phyloP scores from a whole-genome alignment of 2,329 filamentous ascomycete species.

The Tympanopsis confertula region DNA sequence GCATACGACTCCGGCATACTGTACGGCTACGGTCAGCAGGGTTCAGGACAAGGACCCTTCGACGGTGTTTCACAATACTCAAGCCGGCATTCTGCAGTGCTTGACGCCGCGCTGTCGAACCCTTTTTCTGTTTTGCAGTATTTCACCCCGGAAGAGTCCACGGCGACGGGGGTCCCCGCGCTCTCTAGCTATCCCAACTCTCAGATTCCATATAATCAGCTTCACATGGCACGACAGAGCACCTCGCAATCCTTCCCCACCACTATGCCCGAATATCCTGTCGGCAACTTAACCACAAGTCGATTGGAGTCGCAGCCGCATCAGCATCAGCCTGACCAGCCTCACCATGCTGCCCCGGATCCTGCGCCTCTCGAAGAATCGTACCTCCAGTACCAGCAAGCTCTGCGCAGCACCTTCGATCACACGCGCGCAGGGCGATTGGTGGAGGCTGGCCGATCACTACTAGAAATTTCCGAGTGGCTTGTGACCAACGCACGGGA shows the following conservation, averaged over 20 bases:
- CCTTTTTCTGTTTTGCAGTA: conserved; percentile 12
- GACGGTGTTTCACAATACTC: conserved; percentile 10
- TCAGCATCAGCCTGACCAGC: conserved; percentile 9
- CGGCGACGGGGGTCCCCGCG: conserved; percentile 4
- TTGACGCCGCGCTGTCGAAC: conserved; percentile 11
- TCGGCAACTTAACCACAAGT: conserved; percentile 7
- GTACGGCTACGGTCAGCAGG: background rate
- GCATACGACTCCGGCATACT: background rate
- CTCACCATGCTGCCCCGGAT: conserved; percentile 2
- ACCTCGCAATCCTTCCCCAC: conserved; percentile 9
- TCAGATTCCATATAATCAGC: background rate
- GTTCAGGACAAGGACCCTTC: conserved; percentile 4
- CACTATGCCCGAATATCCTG: conserved; percentile 10
- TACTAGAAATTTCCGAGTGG: conserved; percentile 50
- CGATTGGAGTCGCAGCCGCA: conserved; percentile 6
- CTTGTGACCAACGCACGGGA: conserved; percentile 47
- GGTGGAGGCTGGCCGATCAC: conserved; percentile 38
- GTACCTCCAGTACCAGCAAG: background rate
- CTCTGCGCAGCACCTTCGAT: conserved; percentile 34
- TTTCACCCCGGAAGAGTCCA: conserved; percentile 8
- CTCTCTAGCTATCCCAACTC: conserved; percentile 5
- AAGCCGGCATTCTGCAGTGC: conserved; percentile 12
- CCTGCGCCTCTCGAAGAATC: background rate
- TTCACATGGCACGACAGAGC: conserved; percentile 3
- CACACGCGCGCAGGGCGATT: conserved; percentile 42